Percentiles rank a stretch among this genome's conserved stretches.
Conservation (phyloP, 352 stramenopile genomes). For the Pilasporangium apinafurcum region DNA sequence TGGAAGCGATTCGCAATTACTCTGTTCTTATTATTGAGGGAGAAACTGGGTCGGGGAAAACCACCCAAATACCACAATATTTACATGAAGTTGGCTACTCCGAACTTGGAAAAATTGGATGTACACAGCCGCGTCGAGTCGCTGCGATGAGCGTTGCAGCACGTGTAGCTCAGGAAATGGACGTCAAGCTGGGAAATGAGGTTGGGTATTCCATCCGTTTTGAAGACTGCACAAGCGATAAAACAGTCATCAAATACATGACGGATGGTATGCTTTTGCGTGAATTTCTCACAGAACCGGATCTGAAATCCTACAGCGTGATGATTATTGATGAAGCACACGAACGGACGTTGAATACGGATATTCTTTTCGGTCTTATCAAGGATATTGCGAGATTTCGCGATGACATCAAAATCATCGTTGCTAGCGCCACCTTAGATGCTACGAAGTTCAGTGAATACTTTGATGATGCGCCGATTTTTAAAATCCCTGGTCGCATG, state of each 20-base stretch:
- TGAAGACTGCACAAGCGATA: constrained; percentile 98
- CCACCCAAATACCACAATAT: constrained; percentile 99
- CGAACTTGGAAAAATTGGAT: constrained; percentile 94
- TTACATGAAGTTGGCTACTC: constrained; percentile 96
- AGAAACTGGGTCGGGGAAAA: constrained; percentile 96
- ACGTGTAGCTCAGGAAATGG: constrained; percentile 98
- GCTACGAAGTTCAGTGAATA: constrained; percentile 98
- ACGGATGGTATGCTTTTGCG: constrained; percentile 99
- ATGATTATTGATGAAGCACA: constrained; percentile 99
- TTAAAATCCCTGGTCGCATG: constrained; percentile 98
- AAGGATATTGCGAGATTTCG: constrained; percentile 97
- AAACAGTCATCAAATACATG: constrained; percentile 99
- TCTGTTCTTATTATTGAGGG: constrained; percentile 83
- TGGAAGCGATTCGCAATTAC: constrained; percentile 96
- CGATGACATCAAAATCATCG: constrained; percentile 97
- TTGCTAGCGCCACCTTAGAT: constrained; percentile 96
- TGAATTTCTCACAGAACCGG: constrained; percentile 98
- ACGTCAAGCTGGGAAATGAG: constrained; percentile 95
- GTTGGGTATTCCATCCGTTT: constrained; percentile 99
- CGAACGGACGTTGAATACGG: constrained; percentile 97
- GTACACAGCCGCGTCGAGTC: constrained; percentile 94
- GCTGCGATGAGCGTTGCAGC: constrained; percentile 99
- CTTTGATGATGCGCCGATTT: constrained; percentile 98
- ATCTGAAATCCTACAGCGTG: constrained; percentile 94
- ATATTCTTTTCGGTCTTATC: constrained; percentile 99